Conservation (phyloP, 176 grass and related monocot species). For the Phyllostachys edulis region DNA sequence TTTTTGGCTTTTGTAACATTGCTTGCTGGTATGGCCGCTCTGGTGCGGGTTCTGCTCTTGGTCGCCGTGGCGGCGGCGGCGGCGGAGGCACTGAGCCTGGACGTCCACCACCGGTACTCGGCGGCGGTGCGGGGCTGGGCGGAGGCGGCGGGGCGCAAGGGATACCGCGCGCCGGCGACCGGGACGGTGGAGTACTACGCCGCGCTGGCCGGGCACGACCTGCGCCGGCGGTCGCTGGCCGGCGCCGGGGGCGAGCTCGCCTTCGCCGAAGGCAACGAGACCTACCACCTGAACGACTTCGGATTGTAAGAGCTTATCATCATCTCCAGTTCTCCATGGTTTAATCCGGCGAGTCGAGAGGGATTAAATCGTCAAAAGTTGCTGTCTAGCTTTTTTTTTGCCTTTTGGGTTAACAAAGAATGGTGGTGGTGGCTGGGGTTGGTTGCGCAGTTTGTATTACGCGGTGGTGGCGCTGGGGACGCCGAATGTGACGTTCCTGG, state of each 20-base stretch:
- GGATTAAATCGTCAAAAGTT: background rate
- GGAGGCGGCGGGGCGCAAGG: conserved; percentile 36
- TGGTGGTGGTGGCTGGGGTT: conserved; percentile 32
- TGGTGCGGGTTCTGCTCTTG: conserved; percentile 31
- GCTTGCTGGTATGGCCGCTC: conserved; percentile 4
- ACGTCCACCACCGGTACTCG: conserved; percentile 93
- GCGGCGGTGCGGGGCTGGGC: conserved; percentile 56
- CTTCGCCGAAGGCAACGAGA: conserved; percentile 76
- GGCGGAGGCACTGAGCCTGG: conserved; percentile 53
- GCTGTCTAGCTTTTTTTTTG: background rate
- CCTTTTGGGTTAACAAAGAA: conserved; percentile 23
- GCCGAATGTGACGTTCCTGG: conserved; percentile 84
- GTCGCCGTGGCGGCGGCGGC: background rate
- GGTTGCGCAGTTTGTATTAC: conserved; percentile 75
- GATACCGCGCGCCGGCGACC: conserved; percentile 38
- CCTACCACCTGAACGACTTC: conserved; percentile 37
- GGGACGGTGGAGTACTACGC: conserved; percentile 71
- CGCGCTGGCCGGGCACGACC: conserved; percentile 65
- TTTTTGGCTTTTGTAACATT: background rate
- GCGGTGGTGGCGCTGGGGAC: conserved; percentile 73
- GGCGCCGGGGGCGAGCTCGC: conserved; percentile 22
- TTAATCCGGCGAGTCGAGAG: background rate
- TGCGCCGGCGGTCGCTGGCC: conserved; percentile 55
- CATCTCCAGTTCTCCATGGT: background rate
- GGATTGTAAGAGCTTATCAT: conserved; percentile 62